A percentile compares a stretch with the other conserved stretches of the same genome.
phyloP scores from a whole-genome alignment of 305 asterid species.

The Fraxinus latifolia region DNA sequence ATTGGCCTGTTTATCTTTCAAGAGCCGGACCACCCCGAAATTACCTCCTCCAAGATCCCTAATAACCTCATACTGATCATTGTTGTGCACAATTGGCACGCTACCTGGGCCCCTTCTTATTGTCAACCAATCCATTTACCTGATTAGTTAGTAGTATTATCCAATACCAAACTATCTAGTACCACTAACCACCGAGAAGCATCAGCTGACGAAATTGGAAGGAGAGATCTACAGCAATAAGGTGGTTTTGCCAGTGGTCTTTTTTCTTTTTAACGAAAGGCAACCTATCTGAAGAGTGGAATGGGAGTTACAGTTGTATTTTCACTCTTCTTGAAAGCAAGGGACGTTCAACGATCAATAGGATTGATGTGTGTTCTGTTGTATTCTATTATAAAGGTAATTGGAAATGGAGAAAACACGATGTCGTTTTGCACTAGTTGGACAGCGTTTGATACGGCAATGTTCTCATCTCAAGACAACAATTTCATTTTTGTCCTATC shows the following conservation, averaged over 20 bases:
- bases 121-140: conserved; percentile 38
- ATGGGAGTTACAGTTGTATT: conserved; percentile 14
- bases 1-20: conserved; percentile 49
- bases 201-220: conserved; percentile 13
- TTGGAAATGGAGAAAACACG: conserved; percentile 19
- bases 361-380: conserved; percentile 8
- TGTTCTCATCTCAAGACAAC: conserved; percentile 13
- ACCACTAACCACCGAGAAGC: conserved; percentile 1
- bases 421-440: conserved; percentile 12
- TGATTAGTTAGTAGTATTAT: background rate
- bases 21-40: conserved; percentile 50
- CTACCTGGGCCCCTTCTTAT: conserved; percentile 31
- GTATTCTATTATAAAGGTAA: conserved; percentile 6
- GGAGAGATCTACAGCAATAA: background rate
- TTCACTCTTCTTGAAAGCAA: conserved; percentile 3
- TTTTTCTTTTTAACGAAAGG: background rate
- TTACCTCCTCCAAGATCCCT: conserved; percentile 53
- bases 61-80: conserved; percentile 42
- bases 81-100: conserved; percentile 53
- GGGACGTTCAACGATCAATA: background rate
- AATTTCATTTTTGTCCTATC: background rate
- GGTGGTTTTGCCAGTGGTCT: conserved; percentile 15
- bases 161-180: background rate
- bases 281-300: background rate
- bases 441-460: background rate